These are phyloP conservation scores for Colletotrichum costaricense DNA, from an alignment of 2,329 filamentous ascomycete species.

Conservation along the genomic window DNA sequence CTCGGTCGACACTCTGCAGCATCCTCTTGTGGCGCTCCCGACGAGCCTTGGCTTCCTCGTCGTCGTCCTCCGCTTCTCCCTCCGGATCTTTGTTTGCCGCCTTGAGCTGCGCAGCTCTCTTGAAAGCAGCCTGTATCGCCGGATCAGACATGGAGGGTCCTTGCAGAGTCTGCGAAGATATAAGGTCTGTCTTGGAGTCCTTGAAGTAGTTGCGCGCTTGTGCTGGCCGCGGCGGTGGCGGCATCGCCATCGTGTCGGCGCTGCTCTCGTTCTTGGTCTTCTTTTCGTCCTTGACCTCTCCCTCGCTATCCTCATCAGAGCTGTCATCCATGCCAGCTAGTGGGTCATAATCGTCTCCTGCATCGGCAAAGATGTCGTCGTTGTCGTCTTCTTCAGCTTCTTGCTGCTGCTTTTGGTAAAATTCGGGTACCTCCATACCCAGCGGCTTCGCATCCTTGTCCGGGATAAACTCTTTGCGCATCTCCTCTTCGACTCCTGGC, in stretches of 20 bases:
- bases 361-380: slow-evolving; percentile 74
- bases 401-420: slow-evolving; percentile 60
- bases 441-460: slow-evolving; percentile 68
- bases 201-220: slow-evolving; percentile 71
- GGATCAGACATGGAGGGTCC: slow-evolving; percentile 76
- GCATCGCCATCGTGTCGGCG: slow-evolving; percentile 50
- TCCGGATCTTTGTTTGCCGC: slow-evolving; percentile 45
- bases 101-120: slow-evolving; percentile 80
- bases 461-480: slow-evolving; percentile 58
- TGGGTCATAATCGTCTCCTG: slow-evolving; percentile 75
- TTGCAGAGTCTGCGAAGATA: slow-evolving; percentile 63
- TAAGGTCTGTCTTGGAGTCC: slow-evolving; percentile 65
- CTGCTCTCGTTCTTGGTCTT: slow-evolving; percentile 34
- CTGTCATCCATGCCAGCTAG: slow-evolving; percentile 66
- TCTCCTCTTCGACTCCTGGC: slow-evolving; percentile 48
- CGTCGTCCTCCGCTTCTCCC: slow-evolving; percentile 52
- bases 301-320: slow-evolving; percentile 55
- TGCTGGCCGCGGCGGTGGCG: slow-evolving; percentile 57
- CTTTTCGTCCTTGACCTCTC: slow-evolving; percentile 44
- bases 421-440: slow-evolving; percentile 74
- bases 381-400: slow-evolving; percentile 64
- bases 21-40: slow-evolving; percentile 80
- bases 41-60: slow-evolving; percentile 63
- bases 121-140: slow-evolving; percentile 83
- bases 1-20: slow-evolving; percentile 78